Base-by-base conservation (phyloP, 148 eudicot genomes). In the Fagopyrum tataricum region DNA sequence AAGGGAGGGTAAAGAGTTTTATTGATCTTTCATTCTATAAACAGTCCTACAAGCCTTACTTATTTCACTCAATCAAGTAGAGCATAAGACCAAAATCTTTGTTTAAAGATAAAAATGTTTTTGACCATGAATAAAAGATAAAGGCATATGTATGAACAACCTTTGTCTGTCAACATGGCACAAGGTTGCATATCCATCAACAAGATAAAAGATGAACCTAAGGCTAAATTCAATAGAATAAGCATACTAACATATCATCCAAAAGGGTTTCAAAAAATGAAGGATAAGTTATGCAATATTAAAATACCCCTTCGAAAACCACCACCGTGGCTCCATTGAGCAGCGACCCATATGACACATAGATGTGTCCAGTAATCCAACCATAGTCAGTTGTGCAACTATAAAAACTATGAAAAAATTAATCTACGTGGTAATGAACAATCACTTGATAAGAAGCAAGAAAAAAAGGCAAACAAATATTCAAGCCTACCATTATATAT, bases 331-430 rank as follows among this genome's bases (percentile, higher is more conserved):
- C 99, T 84, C 92, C 99, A 83, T 96, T 96, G 72, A 96, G 97
- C 80, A 96, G 79, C 76, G 99, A 97, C 71, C 99, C 99, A 85
- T 96, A 96, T 43, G 99, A 83, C 76, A 96, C 96, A 81, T 92
- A 96, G 81, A 97, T 96, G 80, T 96, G 99, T 72, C 99, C 99
- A 75, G 99, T 92, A 78, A 96, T 96, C 99, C 99, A 96, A 73
- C 99, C 99, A 86, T 97, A 96, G 82, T 96, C 99, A 70, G 99
- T 97, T 41, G 99, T 96, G 79, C 97, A 92, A 97, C 99, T 96
- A 80, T n/a, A 51, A 76, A 55, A 31, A 17, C 46, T 44, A 31
- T 44, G 17, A 14, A 74, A 21, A 56, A 9, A 2, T 40, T n/a
- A 37, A 31, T 26, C 3, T 62, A 41, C 40, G 13, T 23, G 68